Percentiles rank a stretch among this genome's conserved stretches.
Evolutionary conservation across 164 flowering plant species (phyloP).

Genomic region (Chloranthus sessilifolius): DNA sequence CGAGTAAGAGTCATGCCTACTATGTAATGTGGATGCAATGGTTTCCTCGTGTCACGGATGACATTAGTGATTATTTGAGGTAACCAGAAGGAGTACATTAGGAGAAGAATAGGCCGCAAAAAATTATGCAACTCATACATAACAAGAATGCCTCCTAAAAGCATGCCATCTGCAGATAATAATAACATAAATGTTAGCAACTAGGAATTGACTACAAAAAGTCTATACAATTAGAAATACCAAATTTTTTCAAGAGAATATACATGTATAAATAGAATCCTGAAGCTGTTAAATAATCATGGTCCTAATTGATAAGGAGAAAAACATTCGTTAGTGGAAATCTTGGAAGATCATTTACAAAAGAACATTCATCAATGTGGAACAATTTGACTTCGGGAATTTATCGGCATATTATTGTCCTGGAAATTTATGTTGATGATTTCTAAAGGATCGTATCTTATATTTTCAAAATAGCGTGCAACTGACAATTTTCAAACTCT

Average conservation of each 20-base stretch:
- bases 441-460: too few relatives aligned
- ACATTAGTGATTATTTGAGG: conserved; percentile 89
- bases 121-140: conserved; percentile 90
- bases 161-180: conserved; percentile 84
- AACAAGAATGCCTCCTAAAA: conserved; percentile 87
- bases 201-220: not conserved
- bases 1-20: conserved; percentile 86
- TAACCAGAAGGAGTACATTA: conserved; percentile 93
- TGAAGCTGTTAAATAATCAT: too few relatives aligned
- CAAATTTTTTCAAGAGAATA: not conserved
- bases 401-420: too few relatives aligned
- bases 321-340: too few relatives aligned
- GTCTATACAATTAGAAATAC: not conserved
- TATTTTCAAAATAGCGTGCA: too few relatives aligned
- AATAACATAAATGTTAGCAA: not conserved
- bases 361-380: too few relatives aligned
- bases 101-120: conserved; percentile 69
- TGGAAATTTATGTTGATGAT: too few relatives aligned
- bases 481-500: too few relatives aligned
- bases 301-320: too few relatives aligned
- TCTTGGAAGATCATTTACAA: too few relatives aligned
- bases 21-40: conserved; percentile 92
- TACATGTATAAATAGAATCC: too few relatives aligned
- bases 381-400: too few relatives aligned
- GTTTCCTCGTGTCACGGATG: conserved; percentile 87